phyloP scores from a whole-genome alignment of 306 rosid genomes.

The Heteromeles arbutifolia region DNA sequence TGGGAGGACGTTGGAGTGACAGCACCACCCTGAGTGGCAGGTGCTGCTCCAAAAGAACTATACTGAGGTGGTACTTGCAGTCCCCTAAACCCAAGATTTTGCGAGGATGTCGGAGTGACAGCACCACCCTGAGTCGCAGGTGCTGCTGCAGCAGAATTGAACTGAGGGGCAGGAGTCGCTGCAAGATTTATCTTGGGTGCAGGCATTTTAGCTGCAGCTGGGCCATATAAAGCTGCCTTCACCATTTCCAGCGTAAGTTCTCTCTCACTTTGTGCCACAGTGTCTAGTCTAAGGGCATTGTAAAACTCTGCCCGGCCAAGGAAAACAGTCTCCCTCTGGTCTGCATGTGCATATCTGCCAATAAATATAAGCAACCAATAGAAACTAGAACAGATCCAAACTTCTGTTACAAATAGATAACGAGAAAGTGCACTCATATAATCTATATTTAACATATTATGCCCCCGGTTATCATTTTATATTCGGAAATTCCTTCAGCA shows the following conservation, averaged over 20 bases:
- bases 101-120: conserved; percentile 38
- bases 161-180: conserved; percentile 40
- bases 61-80: conserved; percentile 37
- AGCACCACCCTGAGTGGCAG: conserved; percentile 33
- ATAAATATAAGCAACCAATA: conserved; percentile 14
- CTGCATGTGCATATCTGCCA: conserved; percentile 75
- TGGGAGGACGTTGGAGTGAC: conserved; percentile 41
- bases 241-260: conserved; percentile 81
- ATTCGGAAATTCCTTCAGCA: too few species aligned
- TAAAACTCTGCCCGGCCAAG: conserved; percentile 89
- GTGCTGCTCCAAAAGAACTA: conserved; percentile 32
- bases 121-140: conserved; percentile 31
- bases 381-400: neutral
- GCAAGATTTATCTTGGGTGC: conserved; percentile 73
- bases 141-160: conserved; percentile 32
- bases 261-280: conserved; percentile 90
- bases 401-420: neutral
- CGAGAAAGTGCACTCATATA: neutral
- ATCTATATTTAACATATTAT: too few species aligned
- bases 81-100: conserved; percentile 41
- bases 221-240: conserved; percentile 81
- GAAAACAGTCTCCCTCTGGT: conserved; percentile 60
- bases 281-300: conserved; percentile 92
- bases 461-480: too few species aligned
- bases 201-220: conserved; percentile 88